These are phyloP conservation scores for Crithidia sp. DNA, from an alignment of 208 protist genomes.

Conservation along the genomic window DNA sequence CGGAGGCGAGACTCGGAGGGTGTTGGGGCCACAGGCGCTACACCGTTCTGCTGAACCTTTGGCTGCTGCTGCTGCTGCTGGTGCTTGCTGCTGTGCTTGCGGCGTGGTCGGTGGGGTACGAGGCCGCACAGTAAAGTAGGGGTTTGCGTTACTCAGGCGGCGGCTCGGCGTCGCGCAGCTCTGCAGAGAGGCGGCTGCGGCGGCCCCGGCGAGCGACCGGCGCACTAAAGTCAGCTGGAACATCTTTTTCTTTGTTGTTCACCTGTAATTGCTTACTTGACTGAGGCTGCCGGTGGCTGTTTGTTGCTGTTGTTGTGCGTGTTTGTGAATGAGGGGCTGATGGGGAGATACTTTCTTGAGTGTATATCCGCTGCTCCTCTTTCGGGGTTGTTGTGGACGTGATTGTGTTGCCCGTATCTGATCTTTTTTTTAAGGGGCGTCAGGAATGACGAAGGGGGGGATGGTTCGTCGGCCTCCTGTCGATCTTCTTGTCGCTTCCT, in stretches of 20 bases:
- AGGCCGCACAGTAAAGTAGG: slow-evolving; percentile 23
- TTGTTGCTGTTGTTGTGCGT: background rate
- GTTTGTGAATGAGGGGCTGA: too few relatives aligned
- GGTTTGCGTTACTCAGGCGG: background rate
- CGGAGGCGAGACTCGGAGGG: slow-evolving; percentile 14
- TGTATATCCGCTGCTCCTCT: too few relatives aligned
- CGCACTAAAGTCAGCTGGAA: slow-evolving; percentile 13
- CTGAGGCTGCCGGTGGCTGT: background rate
- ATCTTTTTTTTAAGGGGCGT: background rate
- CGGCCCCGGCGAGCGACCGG: slow-evolving; percentile 9
- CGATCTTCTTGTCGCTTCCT: too few relatives aligned
- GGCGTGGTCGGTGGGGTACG: background rate
- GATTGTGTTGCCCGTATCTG: too few relatives aligned
- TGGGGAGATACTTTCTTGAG: too few relatives aligned
- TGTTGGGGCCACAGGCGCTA: background rate
- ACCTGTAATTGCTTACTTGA: background rate
- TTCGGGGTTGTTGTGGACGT: too few relatives aligned
- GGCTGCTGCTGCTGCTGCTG: background rate
- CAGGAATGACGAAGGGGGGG: too few relatives aligned
- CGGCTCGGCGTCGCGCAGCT: background rate
- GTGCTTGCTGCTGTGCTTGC: background rate
- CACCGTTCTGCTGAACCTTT: too few relatives aligned
- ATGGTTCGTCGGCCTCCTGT: too few relatives aligned
- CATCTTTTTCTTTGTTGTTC: background rate
- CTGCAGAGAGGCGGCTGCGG: slow-evolving; percentile 12